Evolutionary conservation across 1,284 basidiomycete genomes (phyloP).

Genomic region (Limonomyces culmigenus): DNA sequence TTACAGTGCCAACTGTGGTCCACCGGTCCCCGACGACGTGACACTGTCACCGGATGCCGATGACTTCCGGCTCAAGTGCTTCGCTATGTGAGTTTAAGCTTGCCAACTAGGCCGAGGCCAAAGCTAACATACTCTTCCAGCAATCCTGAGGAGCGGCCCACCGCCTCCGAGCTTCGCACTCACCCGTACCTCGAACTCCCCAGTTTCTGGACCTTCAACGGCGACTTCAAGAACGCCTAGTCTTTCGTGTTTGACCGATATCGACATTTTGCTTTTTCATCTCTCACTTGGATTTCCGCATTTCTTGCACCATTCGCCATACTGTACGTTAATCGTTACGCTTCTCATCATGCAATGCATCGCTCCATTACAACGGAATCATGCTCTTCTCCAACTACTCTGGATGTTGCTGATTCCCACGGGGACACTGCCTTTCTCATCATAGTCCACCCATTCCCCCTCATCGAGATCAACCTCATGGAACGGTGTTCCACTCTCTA

Average conservation of each 20-base stretch:
- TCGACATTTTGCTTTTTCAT: neutral
- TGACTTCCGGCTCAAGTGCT: slow-evolving; percentile 82
- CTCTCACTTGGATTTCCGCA: neutral
- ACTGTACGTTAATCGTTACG: neutral
- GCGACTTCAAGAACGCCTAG: neutral
- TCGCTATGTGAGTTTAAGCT: slow-evolving; percentile 54
- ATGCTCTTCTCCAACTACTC: slow-evolving; percentile 50
- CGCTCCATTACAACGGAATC: slow-evolving; percentile 3
- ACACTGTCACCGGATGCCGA: slow-evolving; percentile 59
- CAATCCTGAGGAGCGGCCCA: slow-evolving; percentile 77
- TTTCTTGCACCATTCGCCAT: neutral
- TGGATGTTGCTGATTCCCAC: slow-evolving; percentile 47
- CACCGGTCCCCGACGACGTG: slow-evolving; percentile 80
- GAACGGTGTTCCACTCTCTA: slow-evolving; percentile 33
- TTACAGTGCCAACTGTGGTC: slow-evolving; percentile 67
- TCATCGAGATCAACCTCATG: slow-evolving; percentile 44
- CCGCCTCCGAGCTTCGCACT: slow-evolving; percentile 63
- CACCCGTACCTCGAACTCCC: slow-evolving; percentile 76
- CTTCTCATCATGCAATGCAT: neutral
- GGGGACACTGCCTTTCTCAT: slow-evolving; percentile 56
- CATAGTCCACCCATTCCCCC: slow-evolving; percentile 67
- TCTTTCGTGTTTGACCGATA: neutral
- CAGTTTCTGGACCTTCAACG: slow-evolving; percentile 56
- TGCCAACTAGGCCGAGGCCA: slow-evolving; percentile 2
- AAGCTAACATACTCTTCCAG: slow-evolving; percentile 20